Evolutionary conservation across 768 basidiomycete genomes (phyloP).

Genomic region (Collybiopsis luxurians): DNA sequence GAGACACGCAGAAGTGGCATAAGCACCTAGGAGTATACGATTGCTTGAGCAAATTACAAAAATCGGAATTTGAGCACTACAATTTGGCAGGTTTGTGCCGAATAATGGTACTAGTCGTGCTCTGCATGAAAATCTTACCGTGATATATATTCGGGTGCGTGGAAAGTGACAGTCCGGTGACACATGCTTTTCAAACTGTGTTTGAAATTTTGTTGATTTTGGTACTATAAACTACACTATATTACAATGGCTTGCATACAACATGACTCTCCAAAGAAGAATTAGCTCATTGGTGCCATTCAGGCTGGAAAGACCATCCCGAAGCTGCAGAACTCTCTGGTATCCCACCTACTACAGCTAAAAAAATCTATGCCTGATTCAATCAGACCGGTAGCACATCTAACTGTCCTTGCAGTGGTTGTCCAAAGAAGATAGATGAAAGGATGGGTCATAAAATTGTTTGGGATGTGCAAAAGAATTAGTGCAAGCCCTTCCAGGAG

Average conservation of each 20-base stretch:
- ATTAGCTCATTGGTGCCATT: not conserved
- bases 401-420: slow-evolving; percentile 1
- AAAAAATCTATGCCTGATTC: slow-evolving; percentile 1
- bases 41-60: too few species aligned
- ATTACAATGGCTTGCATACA: not conserved
- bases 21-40: too few species aligned
- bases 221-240: not conserved
- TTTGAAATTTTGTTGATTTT: not conserved
- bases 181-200: too few species aligned
- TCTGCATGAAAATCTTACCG: too few species aligned
- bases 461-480: not conserved
- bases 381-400: slow-evolving; percentile 4
- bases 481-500: slow-evolving; percentile 9
- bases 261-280: not conserved
- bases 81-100: too few species aligned
- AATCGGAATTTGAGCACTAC: too few species aligned
- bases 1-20: too few species aligned
- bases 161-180: not conserved
- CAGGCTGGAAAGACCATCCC: not conserved
- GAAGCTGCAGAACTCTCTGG: not conserved
- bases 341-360: not conserved
- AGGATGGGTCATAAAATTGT: not conserved
- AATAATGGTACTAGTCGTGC: too few species aligned
- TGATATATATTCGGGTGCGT: not conserved
- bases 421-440: slow-evolving; percentile 7